Evolutionary conservation across 2,329 filamentous ascomycete species (phyloP).

Genomic region (Diaporthe vexans): DNA sequence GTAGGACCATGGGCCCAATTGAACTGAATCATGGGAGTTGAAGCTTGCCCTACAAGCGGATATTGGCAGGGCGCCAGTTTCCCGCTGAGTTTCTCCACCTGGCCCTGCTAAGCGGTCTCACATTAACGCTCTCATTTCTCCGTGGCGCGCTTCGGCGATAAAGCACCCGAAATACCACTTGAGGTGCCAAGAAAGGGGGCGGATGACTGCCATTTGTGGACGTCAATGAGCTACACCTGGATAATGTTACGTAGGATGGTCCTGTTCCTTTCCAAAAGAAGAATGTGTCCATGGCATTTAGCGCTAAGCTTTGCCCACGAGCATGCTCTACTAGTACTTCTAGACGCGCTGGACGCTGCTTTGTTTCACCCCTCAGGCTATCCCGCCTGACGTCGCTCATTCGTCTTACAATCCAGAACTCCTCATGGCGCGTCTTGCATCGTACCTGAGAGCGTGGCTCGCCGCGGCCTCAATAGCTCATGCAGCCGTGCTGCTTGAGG

Average conservation of each 20-base stretch:
- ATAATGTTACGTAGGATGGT: constrained; percentile 25
- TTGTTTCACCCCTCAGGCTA: neutral
- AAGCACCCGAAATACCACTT: constrained; percentile 29
- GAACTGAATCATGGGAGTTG: constrained; percentile 25
- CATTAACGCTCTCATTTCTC: constrained; percentile 11
- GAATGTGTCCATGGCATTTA: neutral
- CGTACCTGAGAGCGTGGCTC: constrained; percentile 5
- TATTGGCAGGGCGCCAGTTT: constrained; percentile 16
- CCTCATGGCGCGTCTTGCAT: neutral
- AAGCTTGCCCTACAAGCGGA: constrained; percentile 7
- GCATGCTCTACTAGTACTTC: neutral
- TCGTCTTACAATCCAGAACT: neutral
- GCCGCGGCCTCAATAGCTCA: neutral
- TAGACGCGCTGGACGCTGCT: neutral
- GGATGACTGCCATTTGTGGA: constrained; percentile 2
- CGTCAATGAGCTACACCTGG: neutral
- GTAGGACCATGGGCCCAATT: neutral
- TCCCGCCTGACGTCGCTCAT: neutral
- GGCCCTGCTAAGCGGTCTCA: constrained; percentile 26
- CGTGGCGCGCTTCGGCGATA: constrained; percentile 29
- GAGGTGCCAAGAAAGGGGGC: constrained; percentile 10
- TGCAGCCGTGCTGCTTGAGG: neutral
- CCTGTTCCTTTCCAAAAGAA: constrained; percentile 11
- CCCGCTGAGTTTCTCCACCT: constrained; percentile 23
- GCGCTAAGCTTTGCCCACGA: neutral